Evolutionary conservation across 208 protist genomes (phyloP), one percentile per base, ranked within the genome.

Genomic region (Giardia muris): DNA sequence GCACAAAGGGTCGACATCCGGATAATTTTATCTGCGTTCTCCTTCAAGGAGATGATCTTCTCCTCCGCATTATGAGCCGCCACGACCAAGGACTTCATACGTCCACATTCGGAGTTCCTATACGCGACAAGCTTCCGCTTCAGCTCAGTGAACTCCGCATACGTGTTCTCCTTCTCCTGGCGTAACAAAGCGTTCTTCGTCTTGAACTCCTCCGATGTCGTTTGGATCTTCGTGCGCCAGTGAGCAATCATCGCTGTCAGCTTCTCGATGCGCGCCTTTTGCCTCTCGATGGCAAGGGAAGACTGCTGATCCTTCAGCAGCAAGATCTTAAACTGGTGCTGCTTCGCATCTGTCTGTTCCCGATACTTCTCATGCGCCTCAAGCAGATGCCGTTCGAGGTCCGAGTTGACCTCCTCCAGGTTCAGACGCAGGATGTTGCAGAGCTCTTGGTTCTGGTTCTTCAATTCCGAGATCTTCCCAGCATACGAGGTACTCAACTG

Each of bases 271-370:
- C n/a, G 1, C 43, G 1, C 2, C 43, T 90, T 90, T 2, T 90
- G 1, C 1, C 43, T 2, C 43, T 90, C 87, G 43, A 90, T 90
- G 2, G 87, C 87, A 2, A 47, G 1, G 2, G 87, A 90, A 22
- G 87, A 90, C 43, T 90, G 43, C n/a, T 90, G 43, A 45, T 90
- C 87, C 43, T 90, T 90, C 42, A 90, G 1, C 2, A 90, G 45
- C 2, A 90, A 46, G 30, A 90, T 47, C 43, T 90, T 90, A 45
- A 90, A 90, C 43, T 90, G 87, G 87, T 90, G 87, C n/a, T 90
- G 87, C 43, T 90, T 90, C 2, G 87, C 30, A 2, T 90, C 87
- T 1, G 87, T 90, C 2, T 90, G 2, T 47, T 4, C 2, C 2
- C 45, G n/a, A 47, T 90, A 90, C 10, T 90, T 90, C 48, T 90